phyloP scores from a whole-genome alignment of 2,329 filamentous ascomycete genomes.

The Aspergillus tanneri region DNA sequence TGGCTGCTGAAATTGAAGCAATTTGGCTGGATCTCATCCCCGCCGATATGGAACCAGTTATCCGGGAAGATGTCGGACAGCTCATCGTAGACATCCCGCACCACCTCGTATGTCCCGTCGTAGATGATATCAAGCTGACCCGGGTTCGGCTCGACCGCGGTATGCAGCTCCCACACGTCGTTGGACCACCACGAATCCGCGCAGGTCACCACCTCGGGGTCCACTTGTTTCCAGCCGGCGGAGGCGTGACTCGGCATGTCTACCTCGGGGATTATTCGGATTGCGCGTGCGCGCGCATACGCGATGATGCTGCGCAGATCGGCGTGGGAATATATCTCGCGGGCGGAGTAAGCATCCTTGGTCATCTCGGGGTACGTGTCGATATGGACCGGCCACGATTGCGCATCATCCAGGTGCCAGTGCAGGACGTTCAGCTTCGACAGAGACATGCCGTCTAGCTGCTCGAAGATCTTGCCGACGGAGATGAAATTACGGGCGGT shows the following conservation, averaged over 20 bases:
- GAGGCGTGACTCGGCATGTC: slow-evolving; percentile 62
- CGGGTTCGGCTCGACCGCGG: slow-evolving; percentile 57
- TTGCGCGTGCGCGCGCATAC: slow-evolving; percentile 55
- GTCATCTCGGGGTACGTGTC: slow-evolving; percentile 53
- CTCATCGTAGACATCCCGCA: slow-evolving; percentile 56
- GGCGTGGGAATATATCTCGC: slow-evolving; percentile 48
- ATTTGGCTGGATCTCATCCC: slow-evolving; percentile 55
- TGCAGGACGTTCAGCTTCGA: slow-evolving; percentile 60
- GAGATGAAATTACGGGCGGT: slow-evolving; percentile 56
- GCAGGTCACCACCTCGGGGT: slow-evolving; percentile 58
- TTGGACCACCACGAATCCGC: slow-evolving; percentile 61
- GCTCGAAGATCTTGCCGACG: slow-evolving; percentile 52
- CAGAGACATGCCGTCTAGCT: slow-evolving; percentile 56
- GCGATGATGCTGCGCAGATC: slow-evolving; percentile 48
- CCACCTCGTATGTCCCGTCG: slow-evolving; percentile 56
- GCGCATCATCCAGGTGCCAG: slow-evolving; percentile 57
- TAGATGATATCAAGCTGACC: slow-evolving; percentile 58
- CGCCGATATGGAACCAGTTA: slow-evolving; percentile 57
- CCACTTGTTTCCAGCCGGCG: slow-evolving; percentile 57
- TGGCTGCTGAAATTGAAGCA: slow-evolving; percentile 59
- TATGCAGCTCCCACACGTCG: slow-evolving; percentile 55
- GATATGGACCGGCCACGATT: slow-evolving; percentile 57
- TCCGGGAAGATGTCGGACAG: slow-evolving; percentile 53
- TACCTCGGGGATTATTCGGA: slow-evolving; percentile 62
- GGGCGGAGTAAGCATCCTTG: slow-evolving; percentile 54